Evolutionary conservation across 2,329 filamentous ascomycete genomes (phyloP), one percentile per base, ranked within the genome.

Genomic region (Pseudonectria foliicola): DNA sequence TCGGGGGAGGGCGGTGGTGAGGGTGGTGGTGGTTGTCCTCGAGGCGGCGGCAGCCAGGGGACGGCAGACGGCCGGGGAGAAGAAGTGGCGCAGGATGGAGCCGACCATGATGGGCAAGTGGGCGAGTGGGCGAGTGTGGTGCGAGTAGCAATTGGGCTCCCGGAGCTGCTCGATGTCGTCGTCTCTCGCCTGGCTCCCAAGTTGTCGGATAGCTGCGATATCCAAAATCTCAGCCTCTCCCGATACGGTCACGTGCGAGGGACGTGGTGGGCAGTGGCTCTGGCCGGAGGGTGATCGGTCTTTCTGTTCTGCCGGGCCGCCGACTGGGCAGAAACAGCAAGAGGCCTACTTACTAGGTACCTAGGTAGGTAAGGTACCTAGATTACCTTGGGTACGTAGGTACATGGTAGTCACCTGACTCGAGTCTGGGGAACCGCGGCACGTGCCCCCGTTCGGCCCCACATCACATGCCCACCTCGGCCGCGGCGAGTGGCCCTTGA

Each of bases 81-180:
- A 61, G 37, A 63, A 48, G 26, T 53, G 53, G 34, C 59, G 56
- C 36, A 62, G 40, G 35, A 63, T 54, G 34, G 53, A 48, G 45
- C 56, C 54, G 44, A 48, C 57, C 60, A 63, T 63, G 10, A 21
- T 21, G 18, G 18, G 5, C n/a, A n/a, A n/a, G 7, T 57, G 49
- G 38, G 38, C 41, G 27, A 42, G 29, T 52, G 44, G 45, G 54
- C 49, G 30, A 61, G 56, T 29, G 56, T 52, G 33, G 32, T 37
- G 24, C 13, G 26, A 21, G 34, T 29, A 32, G 29, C 31, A 34
- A 38, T 38, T 36, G 38, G n/a, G 41, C 27, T 50, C 37, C 42
- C 35, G 35, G 31, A 38, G 37, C 38, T 34, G 7, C 5, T 29
- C 27, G 27, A 16, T 13, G 27, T 29, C n/a, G 27, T 29, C 27